Conservation (phyloP, 2,329 filamentous ascomycete species). For the Fusarium brachygibbosum region DNA sequence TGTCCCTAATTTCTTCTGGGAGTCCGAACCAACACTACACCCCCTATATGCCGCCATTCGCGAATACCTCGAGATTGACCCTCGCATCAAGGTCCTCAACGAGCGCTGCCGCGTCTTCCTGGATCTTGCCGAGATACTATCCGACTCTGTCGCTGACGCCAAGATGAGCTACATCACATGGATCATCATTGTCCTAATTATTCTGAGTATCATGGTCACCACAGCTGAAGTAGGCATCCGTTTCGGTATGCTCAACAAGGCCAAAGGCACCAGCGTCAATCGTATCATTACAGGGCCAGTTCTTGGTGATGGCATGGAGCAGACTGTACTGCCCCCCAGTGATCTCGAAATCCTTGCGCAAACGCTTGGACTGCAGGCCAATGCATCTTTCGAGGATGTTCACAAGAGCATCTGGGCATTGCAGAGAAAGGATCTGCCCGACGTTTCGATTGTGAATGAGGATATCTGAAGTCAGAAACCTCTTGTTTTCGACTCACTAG, state of each 20-base stretch:
- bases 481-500: conserved; percentile 4
- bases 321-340: conserved; percentile 40
- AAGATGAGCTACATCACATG: conserved; percentile 98
- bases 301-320: conserved; percentile 36
- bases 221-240: conserved; percentile 89
- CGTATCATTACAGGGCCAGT: conserved; percentile 29
- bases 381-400: conserved; percentile 55
- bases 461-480: conserved; percentile 25
- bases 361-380: conserved; percentile 52
- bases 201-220: conserved; percentile 91
- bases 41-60: conserved; percentile 94
- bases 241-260: conserved; percentile 76
- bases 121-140: conserved; percentile 94
- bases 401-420: conserved; percentile 52
- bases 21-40: conserved; percentile 93
- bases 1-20: conserved; percentile 98
- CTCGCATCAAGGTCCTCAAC: conserved; percentile 95
- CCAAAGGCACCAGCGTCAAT: conserved; percentile 33
- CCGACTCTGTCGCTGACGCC: conserved; percentile 90
- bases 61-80: conserved; percentile 97
- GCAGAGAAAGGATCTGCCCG: conserved; percentile 36
- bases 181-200: conserved; percentile 96
- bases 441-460: conserved; percentile 28
- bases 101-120: conserved; percentile 97
- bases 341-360: conserved; percentile 55